Base-by-base conservation (phyloP, 2,329 filamentous ascomycete genomes). In the Fusarium ambrosium region DNA sequence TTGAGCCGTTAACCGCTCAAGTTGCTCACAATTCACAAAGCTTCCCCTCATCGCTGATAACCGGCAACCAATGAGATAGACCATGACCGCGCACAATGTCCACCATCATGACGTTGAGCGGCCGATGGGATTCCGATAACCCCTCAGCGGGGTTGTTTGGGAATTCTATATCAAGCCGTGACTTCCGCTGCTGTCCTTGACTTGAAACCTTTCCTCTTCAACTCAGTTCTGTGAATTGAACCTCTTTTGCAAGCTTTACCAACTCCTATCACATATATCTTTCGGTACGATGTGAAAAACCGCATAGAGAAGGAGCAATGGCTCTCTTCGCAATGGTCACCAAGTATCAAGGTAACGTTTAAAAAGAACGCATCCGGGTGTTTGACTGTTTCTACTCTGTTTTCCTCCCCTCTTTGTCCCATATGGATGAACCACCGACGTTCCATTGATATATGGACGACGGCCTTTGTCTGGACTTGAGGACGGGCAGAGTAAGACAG, bases 361-460 rank as follows among this genome's bases (percentile, higher is more conserved):
- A 81, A 79, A 58, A 83, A 84, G 83, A 84, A 82, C 80, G 85
- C 85, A 86, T 81, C 83, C 85, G 85, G 85, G 85, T 86, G 85
- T 85, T 85, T 78, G 76, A 65, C 80, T 78, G 73, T 71, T 53
- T 68, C 65, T 65, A 63, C 60, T 66, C 62, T 70, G 60, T 72
- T 45, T 60, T 60, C 65, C 18, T 63, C 41, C 43, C 60, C 70
- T 62, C 43, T 61, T 41, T 41, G 64, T 29, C 37, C 27, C 27
- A 62, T 14, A 36, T 20, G 43, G 20, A 32, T 43, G 48, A 13
- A n/a, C 24, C 29, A 62, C 13, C 27, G 48, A 2, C 24, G 18
- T 37, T 29, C 32, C 51, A 41, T 55, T 37, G 36, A 36, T 16
- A 48, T 10, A 45, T n/a, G 64, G 48, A 20, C 14, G 9, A 43